Evolutionary conservation across 352 stramenopile species (phyloP).

Genomic region (Pythium guiyangense): DNA sequence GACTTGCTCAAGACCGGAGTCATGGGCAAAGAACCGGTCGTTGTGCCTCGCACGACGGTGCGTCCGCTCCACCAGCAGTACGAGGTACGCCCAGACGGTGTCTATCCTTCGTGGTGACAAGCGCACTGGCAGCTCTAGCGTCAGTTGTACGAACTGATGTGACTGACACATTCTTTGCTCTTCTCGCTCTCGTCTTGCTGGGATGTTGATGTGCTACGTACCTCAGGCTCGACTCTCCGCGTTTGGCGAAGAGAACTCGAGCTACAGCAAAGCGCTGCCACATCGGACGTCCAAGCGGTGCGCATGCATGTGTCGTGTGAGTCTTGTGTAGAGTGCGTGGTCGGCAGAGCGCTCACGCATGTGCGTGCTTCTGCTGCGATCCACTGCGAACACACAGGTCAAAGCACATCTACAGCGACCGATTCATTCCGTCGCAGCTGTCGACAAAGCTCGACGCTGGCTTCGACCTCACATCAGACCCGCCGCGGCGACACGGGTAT

Average conservation of each 20-base stretch:
- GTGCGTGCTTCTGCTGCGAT: neutral
- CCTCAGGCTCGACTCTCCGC: constrained; percentile 25
- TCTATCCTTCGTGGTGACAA: constrained; percentile 6
- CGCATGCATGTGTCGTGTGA: neutral
- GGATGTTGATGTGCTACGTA: neutral
- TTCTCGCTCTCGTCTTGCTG: neutral
- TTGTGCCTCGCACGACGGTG: constrained; percentile 2
- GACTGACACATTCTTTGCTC: neutral
- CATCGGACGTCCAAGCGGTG: constrained; percentile 56
- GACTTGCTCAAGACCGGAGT: neutral
- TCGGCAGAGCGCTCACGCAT: neutral
- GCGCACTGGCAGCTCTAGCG: neutral
- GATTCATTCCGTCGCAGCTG: constrained; percentile 78
- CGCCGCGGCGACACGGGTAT: constrained; percentile 23
- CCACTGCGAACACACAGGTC: constrained; percentile 21
- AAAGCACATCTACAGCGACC: constrained; percentile 85
- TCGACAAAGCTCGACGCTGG: constrained; percentile 72
- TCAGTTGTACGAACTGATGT: too few relatives aligned
- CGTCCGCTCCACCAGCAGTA: constrained; percentile 48
- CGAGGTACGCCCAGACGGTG: constrained; percentile 13
- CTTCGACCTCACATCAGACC: constrained; percentile 56
- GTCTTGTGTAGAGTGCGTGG: too few relatives aligned
- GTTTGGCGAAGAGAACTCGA: constrained; percentile 27
- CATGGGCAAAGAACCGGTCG: constrained; percentile 12
- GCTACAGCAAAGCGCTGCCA: constrained; percentile 22